Evolutionary conservation across 805 yeast genomes (phyloP).

Genomic region (Starmerella stigmatis): DNA sequence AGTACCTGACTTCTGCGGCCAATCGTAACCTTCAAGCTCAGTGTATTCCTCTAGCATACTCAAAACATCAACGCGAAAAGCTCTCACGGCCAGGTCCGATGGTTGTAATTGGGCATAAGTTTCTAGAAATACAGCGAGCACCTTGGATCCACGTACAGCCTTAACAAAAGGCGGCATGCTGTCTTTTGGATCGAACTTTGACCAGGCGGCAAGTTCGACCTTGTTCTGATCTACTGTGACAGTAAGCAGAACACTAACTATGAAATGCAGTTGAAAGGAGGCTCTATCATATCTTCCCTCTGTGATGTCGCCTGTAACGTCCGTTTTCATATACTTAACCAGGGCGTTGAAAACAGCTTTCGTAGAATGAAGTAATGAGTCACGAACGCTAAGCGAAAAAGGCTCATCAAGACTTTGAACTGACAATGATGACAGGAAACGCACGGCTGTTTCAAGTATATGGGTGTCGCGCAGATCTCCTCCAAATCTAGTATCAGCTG

Average conservation of each 20-base stretch:
- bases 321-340: neutral
- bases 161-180: neutral
- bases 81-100: neutral
- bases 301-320: neutral
- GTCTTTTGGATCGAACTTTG: neutral
- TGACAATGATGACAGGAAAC: neutral
- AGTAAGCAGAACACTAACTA: neutral
- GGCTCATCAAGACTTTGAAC: conserved; percentile 1
- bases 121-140: neutral
- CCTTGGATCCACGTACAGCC: neutral
- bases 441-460: neutral
- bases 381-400: neutral
- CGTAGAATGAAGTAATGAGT: neutral
- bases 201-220: neutral
- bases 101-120: neutral
- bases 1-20: neutral
- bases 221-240: neutral
- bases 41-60: neutral
- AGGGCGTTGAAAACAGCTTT: neutral
- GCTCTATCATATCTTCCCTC: neutral
- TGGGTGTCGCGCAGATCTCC: neutral
- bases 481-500: neutral
- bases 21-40: neutral
- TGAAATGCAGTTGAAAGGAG: neutral
- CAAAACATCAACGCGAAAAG: neutral